Base-by-base conservation (phyloP, 306 rosid species). In the Castanea mollissima region DNA sequence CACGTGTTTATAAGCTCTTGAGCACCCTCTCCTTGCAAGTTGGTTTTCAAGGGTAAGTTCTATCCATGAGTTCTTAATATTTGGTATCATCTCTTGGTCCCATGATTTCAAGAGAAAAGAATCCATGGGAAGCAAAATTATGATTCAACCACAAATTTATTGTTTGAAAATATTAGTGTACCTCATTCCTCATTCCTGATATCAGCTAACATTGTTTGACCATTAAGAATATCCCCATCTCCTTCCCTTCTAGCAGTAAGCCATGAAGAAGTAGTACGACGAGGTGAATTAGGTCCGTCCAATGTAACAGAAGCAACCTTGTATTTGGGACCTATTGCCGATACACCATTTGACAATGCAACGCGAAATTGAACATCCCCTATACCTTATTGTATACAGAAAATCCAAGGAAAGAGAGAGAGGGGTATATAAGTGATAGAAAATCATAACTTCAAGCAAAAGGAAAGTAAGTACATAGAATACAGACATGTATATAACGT, bases 201-300 rank as follows among this genome's bases (percentile, higher is more conserved):
- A 67, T 89, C 88, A 74, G 77, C 44, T 18, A 91, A 80, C 64
- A 92, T 81, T 73, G 54, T 81, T 58, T 86, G 88, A 78, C 97
- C 97, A 19, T 89, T 93, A 83, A 92, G 90, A 80, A 68, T 78
- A 59, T 80, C 86, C 14, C 34, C 86, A 51, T 84, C 86, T 69
- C 97, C 93, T 82, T 90, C 97, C 81, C 84, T 81, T 85, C 79
- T 86, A 56, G 97, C 93, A 14, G 93, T 85, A 52, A 91, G 86
- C 96, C 93, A 88, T 16, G 93, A 78, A 62, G 91, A 79, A 81
- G 59, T 74, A 38, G 46, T 38, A 38, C 46, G 46, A 7, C 46
- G 46, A 38, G 11, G 46, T 38, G 46, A 38, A 75, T 78, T 79
- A 32, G 62, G 38, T 60, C 15, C 1, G 6, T 80, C 82, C 71